These are phyloP conservation scores for Hypoxylon sp. DNA, from an alignment of 2,329 filamentous ascomycete genomes.

Conservation along the genomic window DNA sequence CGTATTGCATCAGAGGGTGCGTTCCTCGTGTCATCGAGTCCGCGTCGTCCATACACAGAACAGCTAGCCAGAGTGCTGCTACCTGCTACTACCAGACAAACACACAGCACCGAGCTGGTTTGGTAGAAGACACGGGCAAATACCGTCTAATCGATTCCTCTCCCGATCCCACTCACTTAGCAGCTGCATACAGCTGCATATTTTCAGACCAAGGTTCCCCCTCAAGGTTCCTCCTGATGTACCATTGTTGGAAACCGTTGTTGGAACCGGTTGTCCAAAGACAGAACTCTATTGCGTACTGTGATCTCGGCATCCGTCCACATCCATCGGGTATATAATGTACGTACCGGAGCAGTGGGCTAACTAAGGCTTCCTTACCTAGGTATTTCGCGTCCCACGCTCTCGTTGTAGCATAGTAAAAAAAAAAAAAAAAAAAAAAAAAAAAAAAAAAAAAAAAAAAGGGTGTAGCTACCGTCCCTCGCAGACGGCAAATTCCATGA, in stretches of 20 bases:
- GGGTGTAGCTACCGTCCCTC: constrained; percentile 17
- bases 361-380: constrained; percentile 33
- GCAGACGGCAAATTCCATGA: constrained; percentile 18
- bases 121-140: constrained; percentile 29
- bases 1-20: constrained; percentile 5
- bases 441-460: too few species aligned
- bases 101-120: constrained; percentile 20
- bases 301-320: constrained; percentile 12
- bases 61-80: constrained; percentile 8
- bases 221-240: constrained; percentile 30
- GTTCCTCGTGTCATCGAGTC: neutral
- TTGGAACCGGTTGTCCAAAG: constrained; percentile 31
- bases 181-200: constrained; percentile 31
- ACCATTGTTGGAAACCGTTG: too few species aligned
- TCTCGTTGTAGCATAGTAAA: constrained; percentile 31
- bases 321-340: constrained; percentile 2
- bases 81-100: constrained; percentile 6
- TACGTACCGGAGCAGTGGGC: constrained; percentile 29
- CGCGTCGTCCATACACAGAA: constrained; percentile 5
- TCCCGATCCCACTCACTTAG: constrained; percentile 32
- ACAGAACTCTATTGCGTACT: constrained; percentile 39
- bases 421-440: too few species aligned
- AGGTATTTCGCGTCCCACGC: constrained; percentile 30
- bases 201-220: constrained; percentile 25
- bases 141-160: constrained; percentile 35